Conservation (phyloP, 306 rosid species). For the barrel medic (Medicago truncatula) region DNA sequence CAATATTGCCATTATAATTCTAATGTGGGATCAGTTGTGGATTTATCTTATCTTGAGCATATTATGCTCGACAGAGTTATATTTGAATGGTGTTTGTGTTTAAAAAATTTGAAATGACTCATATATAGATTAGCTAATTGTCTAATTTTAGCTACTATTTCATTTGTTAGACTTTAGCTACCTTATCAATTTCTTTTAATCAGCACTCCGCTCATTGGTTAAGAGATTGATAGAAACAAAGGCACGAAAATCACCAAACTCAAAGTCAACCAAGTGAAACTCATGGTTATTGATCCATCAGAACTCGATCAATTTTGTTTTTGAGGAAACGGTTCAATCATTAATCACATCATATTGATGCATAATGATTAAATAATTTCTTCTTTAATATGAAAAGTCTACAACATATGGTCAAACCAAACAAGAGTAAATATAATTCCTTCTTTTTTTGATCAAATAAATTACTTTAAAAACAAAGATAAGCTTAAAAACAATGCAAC, state of each 20-base stretch:
- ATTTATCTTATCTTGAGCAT: constrained; percentile 12
- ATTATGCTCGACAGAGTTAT: constrained; percentile 3
- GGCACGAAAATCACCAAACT: too few species aligned
- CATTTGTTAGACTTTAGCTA: constrained; percentile 5
- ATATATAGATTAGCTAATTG: background rate
- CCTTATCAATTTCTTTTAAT: background rate
- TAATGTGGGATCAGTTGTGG: background rate
- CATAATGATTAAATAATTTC: constrained; percentile 6
- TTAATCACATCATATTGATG: background rate
- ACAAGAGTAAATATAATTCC: constrained; percentile 10
- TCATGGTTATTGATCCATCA: background rate
- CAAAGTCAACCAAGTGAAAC: too few species aligned
- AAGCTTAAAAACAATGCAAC: constrained; percentile 50
- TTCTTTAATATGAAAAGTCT: background rate
- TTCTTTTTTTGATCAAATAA: background rate
- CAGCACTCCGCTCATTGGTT: background rate
- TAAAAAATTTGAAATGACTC: background rate
- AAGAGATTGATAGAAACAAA: too few species aligned
- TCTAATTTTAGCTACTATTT: constrained; percentile 17
- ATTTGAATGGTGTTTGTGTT: background rate
- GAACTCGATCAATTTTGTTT: background rate
- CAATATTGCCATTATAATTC: constrained; percentile 21
- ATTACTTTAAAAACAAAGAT: constrained; percentile 6
- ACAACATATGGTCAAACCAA: background rate
- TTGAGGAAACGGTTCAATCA: background rate